Evolutionary conservation across 2,329 filamentous ascomycete genomes (phyloP), one percentile per base, ranked within the genome.

Genomic region (Colletotrichum shisoi): DNA sequence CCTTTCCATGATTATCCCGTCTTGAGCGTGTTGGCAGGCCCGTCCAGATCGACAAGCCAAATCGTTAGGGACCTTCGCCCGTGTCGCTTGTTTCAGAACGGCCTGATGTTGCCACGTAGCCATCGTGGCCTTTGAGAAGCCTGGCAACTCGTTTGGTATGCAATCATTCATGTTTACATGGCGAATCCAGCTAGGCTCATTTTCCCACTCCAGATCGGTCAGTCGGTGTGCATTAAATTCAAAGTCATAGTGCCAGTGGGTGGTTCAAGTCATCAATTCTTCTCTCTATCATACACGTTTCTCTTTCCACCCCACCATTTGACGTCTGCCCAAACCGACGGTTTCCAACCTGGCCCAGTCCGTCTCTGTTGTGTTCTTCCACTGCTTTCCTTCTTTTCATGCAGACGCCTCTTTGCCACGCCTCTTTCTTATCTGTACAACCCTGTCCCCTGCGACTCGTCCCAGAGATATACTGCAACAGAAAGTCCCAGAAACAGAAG

Each of bases 201-300:
- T 8, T n/a, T 39, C 9, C 12, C 8, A 15, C 34, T 4, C n/a
- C 11, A 1, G 27, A 2, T 31, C 48, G 34, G 4, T 19, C 12
- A 12, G 31, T 39, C 51, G 21, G 31, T 34, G 31, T 7, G 7
- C 31, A 34, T 34, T 34, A 17, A 6, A 48, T 8, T 9, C 27
- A 3, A 7, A 7, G 42, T 48, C 9, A 21, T 13, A 11, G n/a
- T 44, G 37, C 27, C 6, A 13, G 8, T 8, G 62, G 49, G 12
- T 52, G 44, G 27, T 62, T 44, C 39, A 67, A 24, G 52, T 64
- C 60, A 42, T 64, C 64, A 49, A 63, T 64, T 67, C 60, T 58
- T 63, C 46, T 63, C 34, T 57, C 34, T 63, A 44, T 37, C 34
- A 54, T 63, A 54, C 60, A 58, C 3, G 24, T 12, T n/a, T 39